phyloP scores from a whole-genome alignment of 169 alveolate species.

The Cryptosporidium bovis region DNA sequence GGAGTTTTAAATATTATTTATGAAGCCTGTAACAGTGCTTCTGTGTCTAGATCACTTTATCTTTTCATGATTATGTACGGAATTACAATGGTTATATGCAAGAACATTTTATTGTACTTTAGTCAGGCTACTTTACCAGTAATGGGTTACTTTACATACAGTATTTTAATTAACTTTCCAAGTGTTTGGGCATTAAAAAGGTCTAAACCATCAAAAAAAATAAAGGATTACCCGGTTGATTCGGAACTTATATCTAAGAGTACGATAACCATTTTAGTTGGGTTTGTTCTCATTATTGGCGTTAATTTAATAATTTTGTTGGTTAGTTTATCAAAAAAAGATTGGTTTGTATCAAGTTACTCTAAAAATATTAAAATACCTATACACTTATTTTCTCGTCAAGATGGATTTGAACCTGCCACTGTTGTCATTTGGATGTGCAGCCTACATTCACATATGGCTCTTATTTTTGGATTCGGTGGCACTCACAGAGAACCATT shows the following conservation, averaged over 20 bases:
- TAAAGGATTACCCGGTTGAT: conserved; percentile 26
- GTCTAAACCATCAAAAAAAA: conserved; percentile 33
- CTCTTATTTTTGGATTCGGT: conserved; percentile 56
- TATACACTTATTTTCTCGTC: conserved; percentile 24
- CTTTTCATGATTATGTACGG: conserved; percentile 63
- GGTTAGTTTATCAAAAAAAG: conserved; percentile 23
- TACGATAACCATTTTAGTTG: conserved; percentile 4
- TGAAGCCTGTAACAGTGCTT: conserved; percentile 44
- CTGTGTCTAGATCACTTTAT: conserved; percentile 38
- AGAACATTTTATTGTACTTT: conserved; percentile 37
- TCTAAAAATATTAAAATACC: conserved; percentile 26
- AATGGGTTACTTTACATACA: conserved; percentile 63
- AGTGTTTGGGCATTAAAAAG: conserved; percentile 58
- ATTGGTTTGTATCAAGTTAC: conserved; percentile 59
- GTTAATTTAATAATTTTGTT: background rate
- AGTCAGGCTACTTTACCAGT: conserved; percentile 64
- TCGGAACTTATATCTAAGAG: conserved; percentile 16
- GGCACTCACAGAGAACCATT: conserved; percentile 68
- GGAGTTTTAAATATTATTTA: conserved; percentile 24
- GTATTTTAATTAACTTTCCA: conserved; percentile 49
- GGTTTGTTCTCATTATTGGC: conserved; percentile 26
- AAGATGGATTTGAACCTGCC: conserved; percentile 70
- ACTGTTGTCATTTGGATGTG: conserved; percentile 53
- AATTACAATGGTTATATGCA: conserved; percentile 27
- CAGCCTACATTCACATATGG: conserved; percentile 61